These are phyloP conservation scores for Elongisporangium prolatum DNA, from an alignment of 352 stramenopile genomes.

Conservation along the genomic window DNA sequence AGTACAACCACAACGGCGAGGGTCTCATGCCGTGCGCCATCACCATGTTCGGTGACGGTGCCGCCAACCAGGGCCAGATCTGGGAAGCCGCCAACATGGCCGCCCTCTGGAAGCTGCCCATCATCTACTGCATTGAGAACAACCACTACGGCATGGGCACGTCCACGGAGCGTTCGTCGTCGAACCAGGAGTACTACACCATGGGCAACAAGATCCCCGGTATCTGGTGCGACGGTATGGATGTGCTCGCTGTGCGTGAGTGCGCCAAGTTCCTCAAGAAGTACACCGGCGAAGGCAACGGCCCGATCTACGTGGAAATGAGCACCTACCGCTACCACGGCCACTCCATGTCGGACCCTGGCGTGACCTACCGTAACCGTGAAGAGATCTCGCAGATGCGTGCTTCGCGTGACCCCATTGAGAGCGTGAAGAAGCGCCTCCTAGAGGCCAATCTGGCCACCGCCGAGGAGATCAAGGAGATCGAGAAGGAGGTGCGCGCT, in stretches of 20 bases:
- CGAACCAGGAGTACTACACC: conserved; percentile 99
- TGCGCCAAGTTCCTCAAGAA: conserved; percentile 97
- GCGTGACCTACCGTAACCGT: conserved; percentile 99
- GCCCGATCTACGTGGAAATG: conserved; percentile 99
- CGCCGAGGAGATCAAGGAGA: conserved; percentile 98
- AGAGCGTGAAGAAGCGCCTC: conserved; percentile 97
- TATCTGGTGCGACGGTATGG: conserved; percentile 99
- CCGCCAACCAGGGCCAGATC: conserved; percentile 99
- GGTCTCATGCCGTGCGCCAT: conserved; percentile 92
- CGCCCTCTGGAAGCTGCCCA: conserved; percentile 97
- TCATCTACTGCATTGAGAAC: conserved; percentile 99
- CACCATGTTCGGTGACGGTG: conserved; percentile 98
- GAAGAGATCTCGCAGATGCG: conserved; percentile 99
- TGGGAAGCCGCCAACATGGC: conserved; percentile 98
- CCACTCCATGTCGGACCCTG: conserved; percentile 99
- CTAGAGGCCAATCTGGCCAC: conserved; percentile 93
- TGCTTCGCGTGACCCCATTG: conserved; percentile 97
- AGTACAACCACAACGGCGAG: conserved; percentile 96
- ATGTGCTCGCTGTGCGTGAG: conserved; percentile 96
- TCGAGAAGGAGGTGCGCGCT: conserved; percentile 98
- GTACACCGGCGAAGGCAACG: conserved; percentile 94
- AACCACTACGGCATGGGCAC: conserved; percentile 99
- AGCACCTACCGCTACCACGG: conserved; percentile 99
- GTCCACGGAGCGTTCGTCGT: conserved; percentile 94
- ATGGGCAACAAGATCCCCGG: conserved; percentile 99